Base-by-base conservation (phyloP, 2,329 filamentous ascomycete species). In the Neonectria punicea region DNA sequence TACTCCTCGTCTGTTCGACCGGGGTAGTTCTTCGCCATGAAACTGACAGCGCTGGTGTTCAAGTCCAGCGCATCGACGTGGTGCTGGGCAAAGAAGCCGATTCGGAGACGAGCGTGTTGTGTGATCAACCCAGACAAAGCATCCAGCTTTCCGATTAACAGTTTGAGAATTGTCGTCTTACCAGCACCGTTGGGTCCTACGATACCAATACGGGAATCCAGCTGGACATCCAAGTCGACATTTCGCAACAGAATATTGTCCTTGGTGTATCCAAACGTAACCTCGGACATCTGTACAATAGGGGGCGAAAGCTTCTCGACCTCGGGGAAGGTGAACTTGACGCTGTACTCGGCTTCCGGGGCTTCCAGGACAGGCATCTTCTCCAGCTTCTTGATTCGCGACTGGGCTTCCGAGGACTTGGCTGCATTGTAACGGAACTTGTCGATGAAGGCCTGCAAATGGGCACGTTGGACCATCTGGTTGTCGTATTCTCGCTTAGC, bases 351-450 rank as follows among this genome's bases (percentile, higher is more conserved):
- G 65, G 90, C 89, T 83, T 99, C 96, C 6, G 96, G 97, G 1
- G 94, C 79, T 74, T 97, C 92, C 57, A 99, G 87, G 1, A 97
- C 84, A 2, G 97, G 96, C 93, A 99, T 98, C 76, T 92, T 93
- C 80, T 99, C 97, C 67, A 99, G 85, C 79, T 99, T 99, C 87
- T 99, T 99, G 87, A 99, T 98, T 76, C 96, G 91, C 1, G 95
- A 98, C 78, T 99, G 96, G 1, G 96, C 96, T 84, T 99, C 96
- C 9, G 95, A 97, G 1, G 96, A 98, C 81, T 99, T 99, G 76
- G 95, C 96, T 30, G 96, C 96, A 78, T 99, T 99, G 87, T 99
- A 99, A 58, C 96, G 90, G 87, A 99, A 99, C 83, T 99, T 99
- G 87, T 99, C 96, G 82, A 99, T 99, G 81, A 99, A 99, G 30